Conservation (phyloP, 768 basidiomycete genomes). For the Kwoniella pini region DNA sequence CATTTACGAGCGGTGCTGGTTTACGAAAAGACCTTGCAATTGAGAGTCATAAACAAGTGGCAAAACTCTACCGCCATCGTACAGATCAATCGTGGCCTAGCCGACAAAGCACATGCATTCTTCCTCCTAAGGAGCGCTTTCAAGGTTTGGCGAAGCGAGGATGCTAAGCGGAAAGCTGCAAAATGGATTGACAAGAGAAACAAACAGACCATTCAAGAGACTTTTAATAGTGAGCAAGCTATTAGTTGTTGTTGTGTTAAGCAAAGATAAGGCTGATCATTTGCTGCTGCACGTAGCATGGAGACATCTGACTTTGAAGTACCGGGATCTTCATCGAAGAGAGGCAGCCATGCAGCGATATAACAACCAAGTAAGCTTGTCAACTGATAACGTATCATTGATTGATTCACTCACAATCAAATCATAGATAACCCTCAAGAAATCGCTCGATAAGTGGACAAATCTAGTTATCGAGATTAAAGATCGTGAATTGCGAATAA, state of each 20-base stretch:
- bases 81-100: slow-evolving; percentile 12
- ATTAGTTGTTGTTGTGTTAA: not conserved
- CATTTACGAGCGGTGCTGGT: slow-evolving; percentile 21
- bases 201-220: slow-evolving; percentile 8
- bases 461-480: slow-evolving; percentile 40
- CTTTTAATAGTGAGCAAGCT: slow-evolving; percentile 31
- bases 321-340: slow-evolving; percentile 2
- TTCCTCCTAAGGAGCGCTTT: slow-evolving; percentile 31
- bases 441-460: slow-evolving; percentile 32
- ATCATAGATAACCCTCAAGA: slow-evolving; percentile 19
- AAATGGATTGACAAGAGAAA: slow-evolving; percentile 21
- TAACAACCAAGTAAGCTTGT: slow-evolving; percentile 8
- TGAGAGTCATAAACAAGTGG: slow-evolving; percentile 23
- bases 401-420: not conserved
- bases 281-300: slow-evolving; percentile 21
- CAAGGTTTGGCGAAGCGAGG: slow-evolving; percentile 24
- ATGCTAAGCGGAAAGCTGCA: slow-evolving; percentile 15
- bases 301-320: slow-evolving; percentile 15
- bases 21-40: slow-evolving; percentile 6
- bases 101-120: slow-evolving; percentile 41
- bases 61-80: slow-evolving; percentile 8
- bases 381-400: not conserved
- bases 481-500: slow-evolving; percentile 36
- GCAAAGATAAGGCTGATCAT: not conserved
- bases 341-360: not conserved